phyloP scores from a whole-genome alignment of 768 basidiomycete genomes.

The Serpula lacrymans region DNA sequence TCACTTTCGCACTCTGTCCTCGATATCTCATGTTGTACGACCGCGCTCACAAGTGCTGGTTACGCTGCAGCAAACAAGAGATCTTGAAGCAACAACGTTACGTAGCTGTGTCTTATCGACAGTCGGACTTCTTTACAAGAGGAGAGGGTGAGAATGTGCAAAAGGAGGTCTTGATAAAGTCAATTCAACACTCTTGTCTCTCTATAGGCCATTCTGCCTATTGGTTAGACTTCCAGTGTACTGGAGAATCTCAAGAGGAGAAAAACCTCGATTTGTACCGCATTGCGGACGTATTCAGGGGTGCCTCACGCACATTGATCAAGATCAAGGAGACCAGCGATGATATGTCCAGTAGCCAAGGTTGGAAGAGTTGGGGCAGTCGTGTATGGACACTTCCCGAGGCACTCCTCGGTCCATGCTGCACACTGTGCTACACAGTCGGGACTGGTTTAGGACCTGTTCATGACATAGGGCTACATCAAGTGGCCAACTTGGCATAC shows the following conservation, averaged over 20 bases:
- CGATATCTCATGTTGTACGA: constrained; percentile 15
- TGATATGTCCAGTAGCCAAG: too few relatives aligned
- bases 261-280: constrained; percentile 18
- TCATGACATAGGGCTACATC: constrained; percentile 15
- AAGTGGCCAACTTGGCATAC: constrained; percentile 22
- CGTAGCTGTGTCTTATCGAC: constrained; percentile 16
- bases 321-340: constrained; percentile 11
- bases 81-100: constrained; percentile 12
- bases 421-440: constrained; percentile 13
- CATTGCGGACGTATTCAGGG: constrained; percentile 20
- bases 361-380: constrained; percentile 17
- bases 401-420: constrained; percentile 19
- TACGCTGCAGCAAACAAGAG: not conserved
- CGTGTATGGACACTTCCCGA: constrained; percentile 23
- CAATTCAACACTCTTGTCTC: constrained; percentile 9
- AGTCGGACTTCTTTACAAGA: constrained; percentile 9
- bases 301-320: constrained; percentile 21
- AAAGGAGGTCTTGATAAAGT: not conserved
- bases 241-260: not conserved
- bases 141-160: not conserved
- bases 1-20: constrained; percentile 13
- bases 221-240: constrained; percentile 16
- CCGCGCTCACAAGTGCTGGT: constrained; percentile 1
- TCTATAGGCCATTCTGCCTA: constrained; percentile 13
- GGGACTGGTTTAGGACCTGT: constrained; percentile 12